These are phyloP conservation scores for Cytospora chrysosperma DNA, from an alignment of 2,329 filamentous ascomycete species.

Conservation along the genomic window DNA sequence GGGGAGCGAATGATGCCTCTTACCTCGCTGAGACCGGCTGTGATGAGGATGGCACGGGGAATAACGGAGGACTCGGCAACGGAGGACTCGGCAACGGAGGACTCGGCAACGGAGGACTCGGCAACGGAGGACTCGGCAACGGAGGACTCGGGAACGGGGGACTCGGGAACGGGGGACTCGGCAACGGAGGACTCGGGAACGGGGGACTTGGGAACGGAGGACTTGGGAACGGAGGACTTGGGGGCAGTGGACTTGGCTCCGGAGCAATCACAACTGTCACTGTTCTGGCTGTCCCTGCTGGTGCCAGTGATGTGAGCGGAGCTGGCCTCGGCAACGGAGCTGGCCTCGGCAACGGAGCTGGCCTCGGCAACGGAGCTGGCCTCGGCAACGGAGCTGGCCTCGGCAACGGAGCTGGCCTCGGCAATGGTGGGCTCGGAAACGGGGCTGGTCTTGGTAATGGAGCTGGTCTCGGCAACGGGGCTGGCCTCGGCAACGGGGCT, in stretches of 20 bases:
- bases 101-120: not conserved
- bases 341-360: constrained; percentile 5
- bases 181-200: not conserved
- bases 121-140: constrained; percentile 18
- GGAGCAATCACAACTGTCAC: constrained; percentile 16
- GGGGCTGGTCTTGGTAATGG: constrained; percentile 12
- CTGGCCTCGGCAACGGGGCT: not conserved
- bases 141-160: not conserved
- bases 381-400: constrained; percentile 8
- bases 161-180: not conserved
- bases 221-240: not conserved
- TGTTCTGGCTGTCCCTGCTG: constrained; percentile 16
- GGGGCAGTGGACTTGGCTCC: constrained; percentile 4
- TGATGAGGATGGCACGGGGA: constrained; percentile 10
- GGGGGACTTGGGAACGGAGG: too few species aligned
- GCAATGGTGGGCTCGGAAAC: constrained; percentile 7
- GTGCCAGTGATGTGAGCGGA: constrained; percentile 1
- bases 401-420: not conserved
- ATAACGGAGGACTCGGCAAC: constrained; percentile 2
- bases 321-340: not conserved
- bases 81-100: not conserved
- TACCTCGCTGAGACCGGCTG: constrained; percentile 6
- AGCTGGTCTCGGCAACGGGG: too few species aligned
- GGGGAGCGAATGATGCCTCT: constrained; percentile 12
- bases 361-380: constrained; percentile 5